Base-by-base conservation (phyloP, 768 basidiomycete species). In the Lentinula boryana region DNA sequence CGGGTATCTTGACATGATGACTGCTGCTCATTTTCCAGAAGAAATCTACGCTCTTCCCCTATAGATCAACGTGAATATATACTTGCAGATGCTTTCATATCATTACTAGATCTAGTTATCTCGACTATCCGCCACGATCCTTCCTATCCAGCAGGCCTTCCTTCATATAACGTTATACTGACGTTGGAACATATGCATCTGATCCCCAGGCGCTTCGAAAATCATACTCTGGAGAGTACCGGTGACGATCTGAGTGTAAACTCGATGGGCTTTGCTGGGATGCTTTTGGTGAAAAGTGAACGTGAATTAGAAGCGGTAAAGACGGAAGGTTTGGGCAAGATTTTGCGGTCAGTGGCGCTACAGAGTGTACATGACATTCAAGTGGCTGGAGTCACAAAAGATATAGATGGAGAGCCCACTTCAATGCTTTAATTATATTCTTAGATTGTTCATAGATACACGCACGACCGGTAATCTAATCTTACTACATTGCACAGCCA, bases 261-360 rank as follows among this genome's bases (percentile, higher is more conserved):
- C 71, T 82, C 95, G 49, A 79, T 97, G 52, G 95, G 92, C 13
- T 97, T 89, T 69, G 90, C 93, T 6, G 95, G 95, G 1, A 85
- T 92, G 87, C 66, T 97, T 63, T 82, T 97, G 58, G 93, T 91
- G 27, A 93, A 89, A 76, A 93, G 88, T 63, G 84, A 89, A 58
- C 79, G 79, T 18, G 93, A 95, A 73, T 70, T 93, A 54, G 83
- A 85, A 59, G 82, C 79, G 2, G 80, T 97, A 44, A 83, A 83
- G 71, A 72, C 75, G 61, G 85, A 87, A 70, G 82, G 85, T 1
- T 74, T 90, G 31, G 76, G 78, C 7, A 84, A 77, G 60, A 86
- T 95, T 36, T 69, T 95, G 63, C 72, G 76, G 53, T 80, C 74
- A 18, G 89, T 93, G 8, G 89, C 80, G 27, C 71, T 89, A 65